Evolutionary conservation across 2,329 filamentous ascomycete species (phyloP).

Genomic region (Cladobotryum mycophilum): DNA sequence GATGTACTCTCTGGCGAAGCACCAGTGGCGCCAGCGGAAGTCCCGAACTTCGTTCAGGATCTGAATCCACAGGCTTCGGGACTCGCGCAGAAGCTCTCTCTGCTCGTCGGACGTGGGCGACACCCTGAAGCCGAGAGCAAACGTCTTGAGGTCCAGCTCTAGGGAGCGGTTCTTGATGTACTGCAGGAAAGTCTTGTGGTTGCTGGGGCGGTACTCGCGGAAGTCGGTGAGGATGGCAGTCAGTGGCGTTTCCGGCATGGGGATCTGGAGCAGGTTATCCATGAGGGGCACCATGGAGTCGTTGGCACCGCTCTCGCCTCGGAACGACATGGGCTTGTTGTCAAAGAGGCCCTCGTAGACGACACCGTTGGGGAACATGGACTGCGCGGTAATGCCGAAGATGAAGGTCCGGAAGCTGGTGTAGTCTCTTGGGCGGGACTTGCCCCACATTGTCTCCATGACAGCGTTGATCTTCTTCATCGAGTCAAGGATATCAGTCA

Average conservation of each 20-base stretch:
- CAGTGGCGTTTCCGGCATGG: constrained; percentile 83
- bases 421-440: constrained; percentile 78
- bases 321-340: constrained; percentile 66
- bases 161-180: constrained; percentile 53
- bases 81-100: constrained; percentile 44
- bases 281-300: constrained; percentile 90
- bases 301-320: constrained; percentile 89
- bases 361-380: constrained; percentile 90
- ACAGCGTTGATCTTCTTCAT: constrained; percentile 62
- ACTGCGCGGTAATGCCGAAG: constrained; percentile 88
- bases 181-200: constrained; percentile 78
- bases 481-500: constrained; percentile 54
- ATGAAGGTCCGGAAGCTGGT: constrained; percentile 93
- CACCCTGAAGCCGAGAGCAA: constrained; percentile 39
- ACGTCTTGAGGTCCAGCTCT: constrained; percentile 50
- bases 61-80: constrained; percentile 55
- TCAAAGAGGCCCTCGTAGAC: constrained; percentile 79
- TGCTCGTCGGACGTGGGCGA: constrained; percentile 20
- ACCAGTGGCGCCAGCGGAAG: constrained; percentile 81
- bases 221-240: constrained; percentile 87
- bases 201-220: constrained; percentile 78
- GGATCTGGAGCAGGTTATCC: constrained; percentile 78
- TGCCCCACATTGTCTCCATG: constrained; percentile 90
- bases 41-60: constrained; percentile 70
- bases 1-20: constrained; percentile 79